Percentiles rank a stretch among this genome's conserved stretches.
phyloP scores from a whole-genome alignment of 2,329 filamentous ascomycete genomes.

The Colletotrichum sp. region DNA sequence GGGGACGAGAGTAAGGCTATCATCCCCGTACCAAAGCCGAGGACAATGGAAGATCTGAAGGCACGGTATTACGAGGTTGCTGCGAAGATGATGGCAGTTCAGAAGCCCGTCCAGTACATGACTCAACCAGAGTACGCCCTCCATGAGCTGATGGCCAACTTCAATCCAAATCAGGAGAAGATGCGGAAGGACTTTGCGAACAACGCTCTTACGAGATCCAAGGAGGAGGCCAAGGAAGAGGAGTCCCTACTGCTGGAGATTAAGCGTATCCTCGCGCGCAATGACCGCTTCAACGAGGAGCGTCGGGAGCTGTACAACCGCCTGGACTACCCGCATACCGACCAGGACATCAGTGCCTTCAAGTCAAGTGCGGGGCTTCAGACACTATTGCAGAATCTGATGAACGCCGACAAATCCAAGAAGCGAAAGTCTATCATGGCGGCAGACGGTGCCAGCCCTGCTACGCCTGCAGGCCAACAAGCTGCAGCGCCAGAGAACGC shows the following conservation, averaged over 20 bases:
- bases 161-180: conserved; percentile 80
- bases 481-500: conserved; percentile 34
- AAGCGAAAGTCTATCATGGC: conserved; percentile 79
- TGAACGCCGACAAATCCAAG: conserved; percentile 85
- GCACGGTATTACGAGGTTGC: conserved; percentile 88
- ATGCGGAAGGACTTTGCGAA: conserved; percentile 85
- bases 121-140: conserved; percentile 80
- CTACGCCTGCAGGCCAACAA: conserved; percentile 34
- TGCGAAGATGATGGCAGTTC: conserved; percentile 79
- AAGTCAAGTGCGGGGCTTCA: conserved; percentile 82
- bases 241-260: conserved; percentile 88
- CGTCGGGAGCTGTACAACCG: conserved; percentile 85
- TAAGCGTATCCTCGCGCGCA: conserved; percentile 86
- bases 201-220: conserved; percentile 77
- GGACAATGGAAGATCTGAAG: conserved; percentile 91
- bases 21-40: conserved; percentile 55
- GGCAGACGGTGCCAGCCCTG: conserved; percentile 58
- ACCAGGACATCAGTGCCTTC: conserved; percentile 77
- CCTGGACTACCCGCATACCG: conserved; percentile 77
- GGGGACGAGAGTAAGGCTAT: conserved; percentile 58
- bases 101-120: conserved; percentile 87
- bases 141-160: conserved; percentile 86
- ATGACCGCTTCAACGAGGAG: conserved; percentile 86
- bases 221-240: conserved; percentile 91
- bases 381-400: conserved; percentile 80